Percentiles rank a stretch among this genome's conserved stretches.
These are phyloP conservation scores for Vitis rotundifolia DNA, from an alignment of 164 flowering plant genomes.

Conservation along the genomic window DNA sequence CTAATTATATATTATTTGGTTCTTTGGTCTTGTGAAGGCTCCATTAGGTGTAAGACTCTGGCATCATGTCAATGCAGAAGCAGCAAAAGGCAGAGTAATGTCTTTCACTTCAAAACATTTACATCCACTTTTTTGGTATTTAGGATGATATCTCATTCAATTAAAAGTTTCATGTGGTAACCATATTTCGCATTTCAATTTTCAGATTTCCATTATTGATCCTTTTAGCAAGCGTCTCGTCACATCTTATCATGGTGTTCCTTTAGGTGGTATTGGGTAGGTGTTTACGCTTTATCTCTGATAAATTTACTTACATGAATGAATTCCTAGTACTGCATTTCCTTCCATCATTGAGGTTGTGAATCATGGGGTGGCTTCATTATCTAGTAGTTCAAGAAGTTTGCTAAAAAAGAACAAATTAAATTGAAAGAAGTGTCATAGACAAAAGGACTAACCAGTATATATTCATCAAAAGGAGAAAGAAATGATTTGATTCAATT, in stretches of 20 bases:
- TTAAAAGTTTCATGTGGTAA: neutral
- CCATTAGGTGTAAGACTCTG: constrained; percentile 59
- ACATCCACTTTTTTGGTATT: neutral
- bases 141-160: neutral
- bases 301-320: neutral
- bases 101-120: neutral
- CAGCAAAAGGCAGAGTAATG: constrained; percentile 49
- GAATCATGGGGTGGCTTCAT: neutral
- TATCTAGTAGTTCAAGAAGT: neutral
- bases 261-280: constrained; percentile 81
- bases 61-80: constrained; percentile 46
- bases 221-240: constrained; percentile 37
- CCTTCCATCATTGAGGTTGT: neutral
- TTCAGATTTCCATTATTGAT: constrained; percentile 50
- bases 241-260: constrained; percentile 54
- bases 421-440: too few species aligned
- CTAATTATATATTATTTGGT: neutral
- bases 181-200: neutral
- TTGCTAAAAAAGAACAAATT: neutral
- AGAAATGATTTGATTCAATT: too few species aligned
- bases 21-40: constrained; percentile 39
- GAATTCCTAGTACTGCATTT: neutral
- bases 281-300: constrained; percentile 6
- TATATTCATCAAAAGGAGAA: too few species aligned
- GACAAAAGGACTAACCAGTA: too few species aligned